A percentile compares a stretch with the other conserved stretches of the same genome.
phyloP scores from a whole-genome alignment of 2,329 filamentous ascomycete genomes.

The Elsinoe arachidis region DNA sequence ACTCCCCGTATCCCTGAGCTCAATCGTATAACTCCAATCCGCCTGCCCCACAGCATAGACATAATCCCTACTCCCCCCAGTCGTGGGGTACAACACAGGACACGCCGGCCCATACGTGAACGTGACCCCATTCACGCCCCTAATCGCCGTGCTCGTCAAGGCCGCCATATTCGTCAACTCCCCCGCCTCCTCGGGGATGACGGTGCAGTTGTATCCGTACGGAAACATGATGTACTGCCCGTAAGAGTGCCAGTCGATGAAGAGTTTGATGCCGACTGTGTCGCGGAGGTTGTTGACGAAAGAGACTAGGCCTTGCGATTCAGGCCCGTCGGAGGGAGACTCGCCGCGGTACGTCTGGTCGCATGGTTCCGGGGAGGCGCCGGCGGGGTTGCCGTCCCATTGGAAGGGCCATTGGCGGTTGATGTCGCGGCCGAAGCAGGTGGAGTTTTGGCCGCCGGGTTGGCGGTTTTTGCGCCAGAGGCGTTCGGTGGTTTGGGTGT shows the following conservation, averaged over 20 bases:
- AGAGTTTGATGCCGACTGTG: conserved; percentile 64
- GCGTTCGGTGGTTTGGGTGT: conserved; percentile 47
- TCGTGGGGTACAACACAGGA: conserved; percentile 52
- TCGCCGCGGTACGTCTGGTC: conserved; percentile 38
- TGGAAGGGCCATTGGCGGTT: conserved; percentile 51
- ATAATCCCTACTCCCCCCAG: conserved; percentile 84
- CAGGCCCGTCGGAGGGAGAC: conserved; percentile 39
- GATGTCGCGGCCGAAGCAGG: conserved; percentile 29
- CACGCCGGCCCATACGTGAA: conserved; percentile 70
- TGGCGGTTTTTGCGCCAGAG: conserved; percentile 56
- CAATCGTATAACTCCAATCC: conserved; percentile 84
- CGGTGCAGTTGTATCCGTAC: conserved; percentile 74
- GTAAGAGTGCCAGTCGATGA: conserved; percentile 88
- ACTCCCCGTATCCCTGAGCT: conserved; percentile 82
- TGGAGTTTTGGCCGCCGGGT: conserved; percentile 17
- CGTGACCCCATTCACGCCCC: conserved; percentile 51
- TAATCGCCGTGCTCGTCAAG: conserved; percentile 80
- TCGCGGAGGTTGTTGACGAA: conserved; percentile 56
- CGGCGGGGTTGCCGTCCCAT: conserved; percentile 40
- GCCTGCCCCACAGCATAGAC: conserved; percentile 83
- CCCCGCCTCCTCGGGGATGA: conserved; percentile 74
- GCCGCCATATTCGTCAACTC: conserved; percentile 84
- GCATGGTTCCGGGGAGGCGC: conserved; percentile 46
- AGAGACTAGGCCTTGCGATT: conserved; percentile 43
- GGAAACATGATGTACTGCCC: conserved; percentile 92